Percentiles rank a stretch among this genome's conserved stretches.
Conservation (phyloP, 768 basidiomycete species). For the Kwoniella shandongensis region DNA sequence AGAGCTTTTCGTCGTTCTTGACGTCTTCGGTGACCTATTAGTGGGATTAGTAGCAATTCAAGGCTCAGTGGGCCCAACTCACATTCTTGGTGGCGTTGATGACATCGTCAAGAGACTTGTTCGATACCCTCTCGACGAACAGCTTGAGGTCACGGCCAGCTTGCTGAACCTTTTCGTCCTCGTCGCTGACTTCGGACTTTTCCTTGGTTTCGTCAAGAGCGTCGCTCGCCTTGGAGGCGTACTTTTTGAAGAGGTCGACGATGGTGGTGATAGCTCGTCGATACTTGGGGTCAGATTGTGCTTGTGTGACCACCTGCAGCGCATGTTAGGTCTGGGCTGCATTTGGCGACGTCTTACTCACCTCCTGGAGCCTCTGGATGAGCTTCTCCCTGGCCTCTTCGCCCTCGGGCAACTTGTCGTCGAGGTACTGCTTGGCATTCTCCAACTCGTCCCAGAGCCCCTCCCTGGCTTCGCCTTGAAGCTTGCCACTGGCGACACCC, state of each 20-base stretch:
- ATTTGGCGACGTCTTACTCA: slow-evolving; percentile 20
- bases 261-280: slow-evolving; percentile 53
- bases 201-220: slow-evolving; percentile 49
- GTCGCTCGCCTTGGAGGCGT: slow-evolving; percentile 51
- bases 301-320: slow-evolving; percentile 46
- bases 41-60: background rate
- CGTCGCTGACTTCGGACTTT: slow-evolving; percentile 47
- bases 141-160: slow-evolving; percentile 52
- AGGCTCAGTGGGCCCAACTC: too few species aligned
- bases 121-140: slow-evolving; percentile 54
- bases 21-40: slow-evolving; percentile 51
- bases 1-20: slow-evolving; percentile 52
- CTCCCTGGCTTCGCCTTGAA: slow-evolving; percentile 52
- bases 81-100: slow-evolving; percentile 48
- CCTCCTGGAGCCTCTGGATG: slow-evolving; percentile 51
- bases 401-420: slow-evolving; percentile 54
- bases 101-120: slow-evolving; percentile 52
- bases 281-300: slow-evolving; percentile 53
- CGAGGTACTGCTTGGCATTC: slow-evolving; percentile 48
- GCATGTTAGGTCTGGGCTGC: background rate
- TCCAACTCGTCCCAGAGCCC: slow-evolving; percentile 42
- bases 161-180: slow-evolving; percentile 53
- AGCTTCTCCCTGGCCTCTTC: slow-evolving; percentile 54
- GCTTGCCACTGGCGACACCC: slow-evolving; percentile 47
- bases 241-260: slow-evolving; percentile 54